Base-by-base conservation (phyloP, 2,329 filamentous ascomycete genomes). In the Periglandula ipomoeae region DNA sequence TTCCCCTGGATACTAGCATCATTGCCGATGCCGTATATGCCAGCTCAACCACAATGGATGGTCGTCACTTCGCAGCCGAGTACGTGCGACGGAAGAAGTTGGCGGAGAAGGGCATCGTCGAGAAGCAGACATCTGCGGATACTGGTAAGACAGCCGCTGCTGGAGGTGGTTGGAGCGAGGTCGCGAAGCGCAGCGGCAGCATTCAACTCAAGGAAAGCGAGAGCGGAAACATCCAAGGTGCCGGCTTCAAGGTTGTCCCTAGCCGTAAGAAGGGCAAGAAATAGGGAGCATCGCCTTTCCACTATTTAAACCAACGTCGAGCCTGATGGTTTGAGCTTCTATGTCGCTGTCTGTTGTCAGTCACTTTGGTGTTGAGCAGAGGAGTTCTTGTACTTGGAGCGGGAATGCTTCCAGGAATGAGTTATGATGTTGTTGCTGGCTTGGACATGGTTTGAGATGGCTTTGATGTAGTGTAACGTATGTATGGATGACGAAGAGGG, bases 71-170 rank as follows among this genome's bases (percentile, higher is more conserved):
- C 61, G 89, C 89, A 0, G 87, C 95, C 51, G 93, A 98, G 65
- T 98, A 93, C 61, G 80, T 97, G 51, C 86, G 90, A 30, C 89
- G 91, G 59, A 91, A 90, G 70, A 94, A 87, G 74, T 79, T 94
- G 1, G 91, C 93, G 0, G 91, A 97, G 58, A 93, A 90, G 71
- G 93, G 93, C 35, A 79, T 96, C 37, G 75, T 95, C 17, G 86
- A 89, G 64, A 84, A 87, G 59, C 79, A 86, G 48, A 75, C 81
- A 15, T 73, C 78, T 43, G 75, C 70, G 44, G 76, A 80, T 3
- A 35, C 35, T 43, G 75, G 72, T 53, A 61, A 75, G 61, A 49
- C 66, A 58, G 52, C 71, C 65, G 55, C 68, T 44, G 61, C 69
- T 23, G 70, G 74, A 23, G 83, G 87, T 48, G 91, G 91, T 19